Conservation (phyloP, 2,329 filamentous ascomycete species). For the Neonectria coccinea region DNA sequence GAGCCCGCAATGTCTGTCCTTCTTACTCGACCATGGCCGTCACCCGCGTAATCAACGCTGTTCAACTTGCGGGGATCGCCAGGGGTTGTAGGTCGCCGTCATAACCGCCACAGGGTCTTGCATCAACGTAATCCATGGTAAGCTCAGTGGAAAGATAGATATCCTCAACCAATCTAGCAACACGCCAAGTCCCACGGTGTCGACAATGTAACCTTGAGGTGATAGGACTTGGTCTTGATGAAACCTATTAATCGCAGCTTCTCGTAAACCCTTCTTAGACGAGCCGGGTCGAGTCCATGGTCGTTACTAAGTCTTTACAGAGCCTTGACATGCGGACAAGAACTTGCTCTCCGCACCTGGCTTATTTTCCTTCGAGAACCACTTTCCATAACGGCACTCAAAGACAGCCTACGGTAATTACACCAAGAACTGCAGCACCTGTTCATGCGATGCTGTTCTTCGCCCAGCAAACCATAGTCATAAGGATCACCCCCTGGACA, state of each 20-base stretch:
- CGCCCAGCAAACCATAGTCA: background rate
- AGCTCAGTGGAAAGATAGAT: background rate
- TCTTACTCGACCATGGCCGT: background rate
- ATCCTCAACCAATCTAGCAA: background rate
- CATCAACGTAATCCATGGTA: background rate
- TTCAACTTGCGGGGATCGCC: conserved; percentile 1
- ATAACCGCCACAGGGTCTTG: background rate
- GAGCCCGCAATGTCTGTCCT: background rate
- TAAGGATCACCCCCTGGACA: conserved; percentile 4
- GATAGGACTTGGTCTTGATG: background rate
- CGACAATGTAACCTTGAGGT: background rate
- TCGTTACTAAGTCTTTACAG: background rate
- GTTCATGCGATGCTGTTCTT: background rate
- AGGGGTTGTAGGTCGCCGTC: background rate
- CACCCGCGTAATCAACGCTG: conserved; percentile 11
- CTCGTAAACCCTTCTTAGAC: background rate
- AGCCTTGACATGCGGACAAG: background rate
- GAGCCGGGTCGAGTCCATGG: background rate
- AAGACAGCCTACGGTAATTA: no score
- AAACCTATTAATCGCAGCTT: background rate
- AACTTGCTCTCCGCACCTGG: background rate
- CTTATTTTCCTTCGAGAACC: background rate
- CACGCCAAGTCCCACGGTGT: background rate
- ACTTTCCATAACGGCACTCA: background rate
- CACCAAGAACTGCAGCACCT: conserved; percentile 4